A percentile compares a stretch with the other conserved stretches of the same genome.
Evolutionary conservation across 306 rosid species (phyloP).

Genomic region (Vigna unguiculata): DNA sequence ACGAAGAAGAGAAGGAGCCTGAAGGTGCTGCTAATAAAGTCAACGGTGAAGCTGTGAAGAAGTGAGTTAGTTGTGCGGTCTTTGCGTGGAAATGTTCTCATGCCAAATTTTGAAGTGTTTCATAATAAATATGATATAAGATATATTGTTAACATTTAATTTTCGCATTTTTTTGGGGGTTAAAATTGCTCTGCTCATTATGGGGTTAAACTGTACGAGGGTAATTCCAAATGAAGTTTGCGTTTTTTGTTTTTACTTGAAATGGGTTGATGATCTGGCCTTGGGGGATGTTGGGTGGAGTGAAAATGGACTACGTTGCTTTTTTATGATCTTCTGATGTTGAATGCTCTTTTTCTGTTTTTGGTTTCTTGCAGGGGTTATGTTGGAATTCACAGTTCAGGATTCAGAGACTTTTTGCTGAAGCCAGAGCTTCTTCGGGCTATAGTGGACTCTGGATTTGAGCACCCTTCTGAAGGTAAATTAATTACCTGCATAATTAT

Average conservation of each 20-base stretch:
- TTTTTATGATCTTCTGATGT: too few relatives aligned
- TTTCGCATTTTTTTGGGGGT: not conserved
- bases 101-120: not conserved
- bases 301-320: too few relatives aligned
- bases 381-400: constrained; percentile 99
- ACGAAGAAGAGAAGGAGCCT: constrained; percentile 92
- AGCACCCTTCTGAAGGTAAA: constrained; percentile 99
- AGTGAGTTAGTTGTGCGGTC: constrained; percentile 51
- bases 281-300: too few relatives aligned
- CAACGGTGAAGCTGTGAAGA: constrained; percentile 90
- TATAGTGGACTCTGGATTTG: constrained; percentile 97
- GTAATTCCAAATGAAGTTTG: too few relatives aligned
- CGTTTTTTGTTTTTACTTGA: too few relatives aligned
- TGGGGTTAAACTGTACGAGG: not conserved
- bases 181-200: not conserved
- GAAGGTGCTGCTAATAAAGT: constrained; percentile 72
- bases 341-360: not conserved
- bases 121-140: too few relatives aligned
- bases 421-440: constrained; percentile 99
- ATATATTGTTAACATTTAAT: too few relatives aligned
- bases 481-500: not conserved
- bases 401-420: constrained; percentile 97
- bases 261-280: too few relatives aligned
- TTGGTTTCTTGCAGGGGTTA: constrained; percentile 69
- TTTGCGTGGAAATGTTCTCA: not conserved